Conservation (phyloP, 225 moss, liverwort and hornwort genomes). For the Physcomitrellopsis africana region DNA sequence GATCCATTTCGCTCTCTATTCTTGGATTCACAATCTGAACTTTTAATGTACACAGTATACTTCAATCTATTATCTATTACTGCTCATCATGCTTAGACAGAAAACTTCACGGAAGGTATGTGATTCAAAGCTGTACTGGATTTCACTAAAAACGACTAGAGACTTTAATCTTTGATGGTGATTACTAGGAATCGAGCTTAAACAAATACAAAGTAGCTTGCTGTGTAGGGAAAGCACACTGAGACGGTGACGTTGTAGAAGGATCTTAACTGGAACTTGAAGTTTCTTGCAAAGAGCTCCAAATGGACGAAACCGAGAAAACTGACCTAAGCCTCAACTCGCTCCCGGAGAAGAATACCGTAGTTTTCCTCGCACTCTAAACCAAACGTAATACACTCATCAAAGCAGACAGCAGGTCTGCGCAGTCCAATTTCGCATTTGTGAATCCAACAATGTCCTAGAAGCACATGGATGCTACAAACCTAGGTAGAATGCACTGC, state of each 20-base stretch:
- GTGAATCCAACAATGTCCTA: conserved; percentile 15
- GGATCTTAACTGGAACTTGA: conserved; percentile 13
- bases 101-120: background rate
- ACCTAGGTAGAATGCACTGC: background rate
- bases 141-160: conserved; percentile 8
- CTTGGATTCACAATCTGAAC: conserved; percentile 20
- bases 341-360: background rate
- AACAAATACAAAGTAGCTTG: background rate
- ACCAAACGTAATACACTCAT: background rate
- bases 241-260: conserved; percentile 12
- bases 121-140: background rate
- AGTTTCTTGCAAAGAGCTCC: conserved; percentile 8
- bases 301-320: conserved; percentile 4
- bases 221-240: background rate
- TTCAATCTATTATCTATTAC: background rate
- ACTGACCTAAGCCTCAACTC: background rate
- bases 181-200: background rate
- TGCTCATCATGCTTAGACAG: background rate
- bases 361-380: background rate
- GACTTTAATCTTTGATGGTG: background rate
- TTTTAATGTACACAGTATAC: background rate
- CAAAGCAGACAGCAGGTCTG: background rate
- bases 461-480: conserved; percentile 13
- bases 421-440: conserved; percentile 9
- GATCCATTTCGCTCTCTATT: conserved; percentile 37